phyloP scores from a whole-genome alignment of 2,329 filamentous ascomycete genomes.

The Hypoxylon rubiginosum region DNA sequence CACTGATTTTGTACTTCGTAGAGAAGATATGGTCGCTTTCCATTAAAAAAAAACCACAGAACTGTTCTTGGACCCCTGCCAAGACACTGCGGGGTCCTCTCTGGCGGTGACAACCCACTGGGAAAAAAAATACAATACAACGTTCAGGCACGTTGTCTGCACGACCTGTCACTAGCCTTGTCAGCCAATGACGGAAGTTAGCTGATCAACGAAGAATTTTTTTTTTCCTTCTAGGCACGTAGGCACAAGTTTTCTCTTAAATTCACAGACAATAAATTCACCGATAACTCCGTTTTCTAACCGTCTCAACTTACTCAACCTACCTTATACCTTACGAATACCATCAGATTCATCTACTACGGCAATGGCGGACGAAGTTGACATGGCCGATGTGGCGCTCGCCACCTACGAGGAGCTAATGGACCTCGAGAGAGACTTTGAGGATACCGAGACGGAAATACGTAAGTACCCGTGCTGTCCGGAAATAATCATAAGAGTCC shows the following conservation, averaged over 20 bases:
- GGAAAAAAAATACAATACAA: not conserved
- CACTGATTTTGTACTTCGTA: no score
- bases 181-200: constrained; percentile 41
- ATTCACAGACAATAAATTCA: no score
- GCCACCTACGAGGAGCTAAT: constrained; percentile 82
- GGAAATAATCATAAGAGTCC: not conserved
- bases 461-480: constrained; percentile 68
- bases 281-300: no score
- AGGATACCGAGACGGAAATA: constrained; percentile 84
- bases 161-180: constrained; percentile 7
- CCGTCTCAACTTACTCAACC: not conserved
- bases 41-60: no score
- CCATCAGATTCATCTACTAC: not conserved
- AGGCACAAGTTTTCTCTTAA: constrained; percentile 17
- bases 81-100: constrained; percentile 19
- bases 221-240: constrained; percentile 24
- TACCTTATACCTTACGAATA: not conserved
- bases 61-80: constrained; percentile 23
- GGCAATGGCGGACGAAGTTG: constrained; percentile 42
- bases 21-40: no score
- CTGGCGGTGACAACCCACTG: constrained; percentile 1
- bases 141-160: not conserved
- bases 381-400: constrained; percentile 43
- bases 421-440: constrained; percentile 85
- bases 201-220: constrained; percentile 44